Evolutionary conservation across 2,329 filamentous ascomycete genomes (phyloP).

Genomic region (Colletotrichum destructivum): DNA sequence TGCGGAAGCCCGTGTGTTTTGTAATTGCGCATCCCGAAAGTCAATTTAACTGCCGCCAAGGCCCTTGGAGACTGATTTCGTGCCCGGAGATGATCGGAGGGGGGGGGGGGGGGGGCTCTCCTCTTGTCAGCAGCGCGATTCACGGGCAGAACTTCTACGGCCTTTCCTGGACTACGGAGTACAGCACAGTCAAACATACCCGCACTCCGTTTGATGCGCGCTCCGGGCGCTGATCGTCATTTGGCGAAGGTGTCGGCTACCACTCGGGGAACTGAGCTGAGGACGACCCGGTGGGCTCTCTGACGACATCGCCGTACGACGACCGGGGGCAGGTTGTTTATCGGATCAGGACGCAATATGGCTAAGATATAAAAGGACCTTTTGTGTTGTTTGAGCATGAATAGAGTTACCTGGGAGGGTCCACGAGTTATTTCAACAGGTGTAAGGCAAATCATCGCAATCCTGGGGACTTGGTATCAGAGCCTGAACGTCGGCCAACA

Average conservation of each 20-base stretch:
- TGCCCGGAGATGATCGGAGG: too few relatives aligned
- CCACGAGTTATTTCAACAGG: neutral
- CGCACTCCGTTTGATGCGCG: neutral
- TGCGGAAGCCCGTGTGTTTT: neutral
- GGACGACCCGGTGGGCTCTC: neutral
- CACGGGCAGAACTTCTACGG: conserved; percentile 1
- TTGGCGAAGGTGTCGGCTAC: neutral
- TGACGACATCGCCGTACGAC: conserved; percentile 1
- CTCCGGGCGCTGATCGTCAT: conserved; percentile 25
- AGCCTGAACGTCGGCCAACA: neutral
- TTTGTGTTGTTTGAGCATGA: neutral
- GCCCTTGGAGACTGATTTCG: too few relatives aligned
- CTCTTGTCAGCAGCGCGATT: neutral
- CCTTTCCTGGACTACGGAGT: neutral
- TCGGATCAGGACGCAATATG: neutral
- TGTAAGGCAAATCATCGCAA: neutral
- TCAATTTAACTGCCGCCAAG: conserved; percentile 16
- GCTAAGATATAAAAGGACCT: neutral
- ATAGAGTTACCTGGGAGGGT: neutral
- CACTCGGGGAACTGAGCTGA: neutral
- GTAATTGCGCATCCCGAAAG: neutral
- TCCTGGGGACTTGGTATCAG: neutral
- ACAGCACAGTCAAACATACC: too few relatives aligned
- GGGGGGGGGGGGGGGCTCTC: too few relatives aligned
- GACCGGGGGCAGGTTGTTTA: neutral